Evolutionary conservation across 768 basidiomycete genomes (phyloP), one percentile per base, ranked within the genome.

Genomic region (Lyophyllum shimeji): DNA sequence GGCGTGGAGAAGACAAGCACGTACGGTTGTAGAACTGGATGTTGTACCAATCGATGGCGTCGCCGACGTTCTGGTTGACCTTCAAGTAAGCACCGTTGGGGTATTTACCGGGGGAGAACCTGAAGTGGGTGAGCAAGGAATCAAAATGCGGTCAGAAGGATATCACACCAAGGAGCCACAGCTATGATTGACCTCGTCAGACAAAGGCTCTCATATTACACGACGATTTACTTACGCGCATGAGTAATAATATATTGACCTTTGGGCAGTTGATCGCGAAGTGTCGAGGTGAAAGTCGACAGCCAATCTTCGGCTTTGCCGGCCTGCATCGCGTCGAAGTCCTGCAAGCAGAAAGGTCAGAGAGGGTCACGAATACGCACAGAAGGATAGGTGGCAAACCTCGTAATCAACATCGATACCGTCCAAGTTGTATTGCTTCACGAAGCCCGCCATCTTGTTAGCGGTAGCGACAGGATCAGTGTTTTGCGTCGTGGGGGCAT

Each of bases 361-460:
- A 21, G n/a, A n/a, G n/a, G n/a, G n/a, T n/a, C n/a, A 39, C 4
- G 49, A 46, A 37, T 5, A 49, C 21, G 34, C 46, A 53, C 7
- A 52, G 29, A 47, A 29, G 24, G 12, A 24, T 52, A 40, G 2
- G 24, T 23, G 15, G 54, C 58, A 17, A 37, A 72, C 70, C 68
- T 80, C 83, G 57, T 83, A 84, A 65, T 84, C 82, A 50, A 85
- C 78, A 63, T 84, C 83, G 7, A 84, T 76, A 54, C 84, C 83
- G 59, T 85, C 83, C 23, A 84, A 69, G 46, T 71, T 63, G 56
- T 72, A 79, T 59, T 76, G 58, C 59, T 74, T 74, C 44, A 84
- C 83, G 68, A 71, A 85, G 18, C 73, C 72, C 1, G 83, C 82
- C 61, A 84, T 73, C 7, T 72, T 75, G 59, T 80, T 74, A 0